Evolutionary conservation across 441 rosid species (phyloP).

Genomic region (Hura crepitans): DNA sequence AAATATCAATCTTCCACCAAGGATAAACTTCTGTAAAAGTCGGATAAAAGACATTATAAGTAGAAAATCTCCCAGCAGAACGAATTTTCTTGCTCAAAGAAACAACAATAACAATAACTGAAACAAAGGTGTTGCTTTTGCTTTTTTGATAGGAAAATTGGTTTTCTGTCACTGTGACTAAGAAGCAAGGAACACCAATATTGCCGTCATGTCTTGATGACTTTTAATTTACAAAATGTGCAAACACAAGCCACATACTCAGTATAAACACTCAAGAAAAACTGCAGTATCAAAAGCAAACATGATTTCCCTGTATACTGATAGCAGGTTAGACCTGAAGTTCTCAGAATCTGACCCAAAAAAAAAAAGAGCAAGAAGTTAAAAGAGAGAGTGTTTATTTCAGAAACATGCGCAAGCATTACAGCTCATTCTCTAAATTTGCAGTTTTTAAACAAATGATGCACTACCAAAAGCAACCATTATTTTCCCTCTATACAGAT

Average conservation of each 20-base stretch:
- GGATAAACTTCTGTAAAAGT: slow-evolving; percentile 64
- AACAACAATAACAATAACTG: not conserved
- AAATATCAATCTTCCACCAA: slow-evolving; percentile 91
- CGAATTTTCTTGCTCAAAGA: too few species aligned
- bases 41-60: slow-evolving; percentile 18
- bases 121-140: not conserved
- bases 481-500: too few species aligned
- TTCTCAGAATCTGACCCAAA: not conserved
- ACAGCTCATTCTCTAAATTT: not conserved
- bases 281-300: not conserved
- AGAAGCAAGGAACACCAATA: not conserved
- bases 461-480: not conserved
- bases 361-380: not conserved
- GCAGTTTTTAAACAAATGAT: not conserved
- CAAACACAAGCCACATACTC: not conserved
- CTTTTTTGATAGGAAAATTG: too few species aligned
- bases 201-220: not conserved
- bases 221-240: not conserved
- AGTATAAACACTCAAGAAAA: not conserved
- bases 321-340: not conserved
- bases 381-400: too few species aligned
- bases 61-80: not conserved
- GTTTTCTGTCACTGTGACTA: not conserved
- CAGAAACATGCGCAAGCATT: not conserved
- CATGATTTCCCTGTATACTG: not conserved